These are phyloP conservation scores for Aspergillus indologenus DNA, from an alignment of 495 filamentous ascomycete genomes.

Conservation along the genomic window DNA sequence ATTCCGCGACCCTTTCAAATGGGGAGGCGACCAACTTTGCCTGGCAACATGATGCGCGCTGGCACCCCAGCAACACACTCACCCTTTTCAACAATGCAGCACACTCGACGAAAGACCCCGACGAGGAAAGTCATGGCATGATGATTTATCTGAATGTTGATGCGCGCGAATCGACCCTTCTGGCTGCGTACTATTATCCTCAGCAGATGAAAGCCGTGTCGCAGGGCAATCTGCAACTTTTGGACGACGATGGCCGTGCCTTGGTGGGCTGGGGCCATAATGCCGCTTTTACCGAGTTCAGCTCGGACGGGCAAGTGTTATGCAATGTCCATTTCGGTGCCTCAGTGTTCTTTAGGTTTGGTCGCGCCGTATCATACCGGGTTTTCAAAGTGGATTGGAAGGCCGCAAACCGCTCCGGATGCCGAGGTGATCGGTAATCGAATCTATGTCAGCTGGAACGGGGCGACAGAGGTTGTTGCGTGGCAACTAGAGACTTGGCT, in stretches of 20 bases:
- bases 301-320: constrained; percentile 44
- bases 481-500: constrained; percentile 39
- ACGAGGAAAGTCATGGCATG: constrained; percentile 28
- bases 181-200: constrained; percentile 29
- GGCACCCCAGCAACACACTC: constrained; percentile 35
- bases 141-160: constrained; percentile 30
- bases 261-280: constrained; percentile 58
- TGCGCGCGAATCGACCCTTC: constrained; percentile 20
- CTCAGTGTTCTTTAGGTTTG: constrained; percentile 37
- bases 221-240: constrained; percentile 57
- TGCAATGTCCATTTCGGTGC: constrained; percentile 43
- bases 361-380: constrained; percentile 38
- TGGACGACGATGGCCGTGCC: constrained; percentile 49
- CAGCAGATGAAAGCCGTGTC: constrained; percentile 43
- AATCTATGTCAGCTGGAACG: constrained; percentile 46
- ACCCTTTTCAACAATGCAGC: constrained; percentile 51
- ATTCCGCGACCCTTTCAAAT: constrained; percentile 42
- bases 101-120: constrained; percentile 26
- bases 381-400: constrained; percentile 40
- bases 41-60: constrained; percentile 55
- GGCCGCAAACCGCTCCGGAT: constrained; percentile 29
- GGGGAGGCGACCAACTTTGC: constrained; percentile 44
- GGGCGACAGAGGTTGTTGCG: constrained; percentile 41
- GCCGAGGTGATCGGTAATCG: constrained; percentile 23
- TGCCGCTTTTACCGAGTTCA: constrained; percentile 55